Percentiles rank a stretch among this genome's conserved stretches.
These are phyloP conservation scores for Rasamsonia emersonii DNA, from an alignment of 2,329 filamentous ascomycete species.

Conservation along the genomic window DNA sequence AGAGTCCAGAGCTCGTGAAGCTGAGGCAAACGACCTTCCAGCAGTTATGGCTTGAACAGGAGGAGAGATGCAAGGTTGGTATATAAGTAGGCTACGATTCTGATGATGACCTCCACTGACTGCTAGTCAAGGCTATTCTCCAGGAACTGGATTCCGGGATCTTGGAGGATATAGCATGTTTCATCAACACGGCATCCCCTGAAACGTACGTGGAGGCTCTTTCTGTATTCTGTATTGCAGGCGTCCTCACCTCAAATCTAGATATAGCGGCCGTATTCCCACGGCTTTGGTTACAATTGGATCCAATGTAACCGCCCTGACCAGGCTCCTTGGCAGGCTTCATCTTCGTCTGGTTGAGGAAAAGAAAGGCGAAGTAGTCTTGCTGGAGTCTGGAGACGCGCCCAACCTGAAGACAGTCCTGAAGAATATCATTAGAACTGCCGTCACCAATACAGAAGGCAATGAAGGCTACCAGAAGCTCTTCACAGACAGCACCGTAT, in stretches of 20 bases:
- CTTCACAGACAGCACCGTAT: slow-evolving; percentile 30
- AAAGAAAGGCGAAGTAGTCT: slow-evolving; percentile 28
- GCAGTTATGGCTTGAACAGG: slow-evolving; percentile 30
- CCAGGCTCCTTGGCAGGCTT: slow-evolving; percentile 28
- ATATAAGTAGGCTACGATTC: neutral
- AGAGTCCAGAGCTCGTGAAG: slow-evolving; percentile 22
- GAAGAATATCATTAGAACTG: slow-evolving; percentile 37
- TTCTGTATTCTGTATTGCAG: neutral
- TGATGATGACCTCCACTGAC: slow-evolving; percentile 9
- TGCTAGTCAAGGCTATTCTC: slow-evolving; percentile 20
- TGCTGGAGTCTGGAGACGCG: slow-evolving; percentile 36
- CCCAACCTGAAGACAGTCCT: slow-evolving; percentile 38
- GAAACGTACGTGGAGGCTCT: slow-evolving; percentile 22
- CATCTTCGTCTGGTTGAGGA: slow-evolving; percentile 23
- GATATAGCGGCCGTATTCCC: slow-evolving; percentile 32
- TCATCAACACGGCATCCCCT: slow-evolving; percentile 26
- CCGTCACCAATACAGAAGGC: slow-evolving; percentile 29
- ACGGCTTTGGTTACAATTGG: slow-evolving; percentile 35
- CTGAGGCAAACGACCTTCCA: slow-evolving; percentile 30
- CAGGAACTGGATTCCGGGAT: slow-evolving; percentile 32
- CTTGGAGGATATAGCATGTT: slow-evolving; percentile 28
- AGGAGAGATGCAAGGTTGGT: slow-evolving; percentile 31
- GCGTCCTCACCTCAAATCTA: slow-evolving; percentile 15
- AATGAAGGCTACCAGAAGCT: slow-evolving; percentile 32
- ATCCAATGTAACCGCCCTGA: slow-evolving; percentile 35